phyloP scores from a whole-genome alignment of 805 yeast species.

The Spathaspora sp. region DNA sequence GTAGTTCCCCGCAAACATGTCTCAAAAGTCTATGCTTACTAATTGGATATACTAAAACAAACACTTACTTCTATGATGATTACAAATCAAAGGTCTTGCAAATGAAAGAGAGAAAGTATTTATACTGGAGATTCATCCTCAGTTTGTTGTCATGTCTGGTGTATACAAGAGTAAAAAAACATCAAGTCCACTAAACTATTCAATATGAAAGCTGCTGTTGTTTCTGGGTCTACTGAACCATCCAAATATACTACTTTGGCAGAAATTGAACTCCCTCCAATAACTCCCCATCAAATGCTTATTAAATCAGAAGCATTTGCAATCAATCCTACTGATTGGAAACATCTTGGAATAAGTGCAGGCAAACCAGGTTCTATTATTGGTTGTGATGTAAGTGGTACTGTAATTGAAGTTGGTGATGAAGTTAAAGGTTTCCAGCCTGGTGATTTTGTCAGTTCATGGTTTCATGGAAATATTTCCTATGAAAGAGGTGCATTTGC shows the following conservation, averaged over 20 bases:
- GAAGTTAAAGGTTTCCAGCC: slow-evolving; percentile 13
- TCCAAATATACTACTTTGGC: not conserved
- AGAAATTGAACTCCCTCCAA: slow-evolving; percentile 16
- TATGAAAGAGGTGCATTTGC: slow-evolving; percentile 20
- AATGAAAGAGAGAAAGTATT: too few relatives aligned
- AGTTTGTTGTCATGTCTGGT: too few relatives aligned
- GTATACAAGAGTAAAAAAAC: too few relatives aligned
- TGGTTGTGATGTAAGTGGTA: slow-evolving; percentile 19
- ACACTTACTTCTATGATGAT: too few relatives aligned
- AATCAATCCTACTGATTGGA: slow-evolving; percentile 20
- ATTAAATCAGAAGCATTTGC: slow-evolving; percentile 37
- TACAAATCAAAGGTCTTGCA: too few relatives aligned
- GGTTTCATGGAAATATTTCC: slow-evolving; percentile 14
- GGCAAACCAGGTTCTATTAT: slow-evolving; percentile 6
- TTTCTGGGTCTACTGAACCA: not conserved
- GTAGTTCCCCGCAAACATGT: too few relatives aligned
- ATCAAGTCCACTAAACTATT: too few relatives aligned
- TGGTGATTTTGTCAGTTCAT: slow-evolving; percentile 18
- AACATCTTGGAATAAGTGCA: slow-evolving; percentile 6
- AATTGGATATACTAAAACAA: too few relatives aligned
- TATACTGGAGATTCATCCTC: too few relatives aligned
- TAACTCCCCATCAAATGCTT: slow-evolving; percentile 37
- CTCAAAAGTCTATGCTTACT: too few relatives aligned
- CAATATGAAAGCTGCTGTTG: not conserved
- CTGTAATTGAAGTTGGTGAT: slow-evolving; percentile 18